Base-by-base conservation (phyloP, 192 early-diverging fungal genomes). In the Entomortierella beljakovae region DNA sequence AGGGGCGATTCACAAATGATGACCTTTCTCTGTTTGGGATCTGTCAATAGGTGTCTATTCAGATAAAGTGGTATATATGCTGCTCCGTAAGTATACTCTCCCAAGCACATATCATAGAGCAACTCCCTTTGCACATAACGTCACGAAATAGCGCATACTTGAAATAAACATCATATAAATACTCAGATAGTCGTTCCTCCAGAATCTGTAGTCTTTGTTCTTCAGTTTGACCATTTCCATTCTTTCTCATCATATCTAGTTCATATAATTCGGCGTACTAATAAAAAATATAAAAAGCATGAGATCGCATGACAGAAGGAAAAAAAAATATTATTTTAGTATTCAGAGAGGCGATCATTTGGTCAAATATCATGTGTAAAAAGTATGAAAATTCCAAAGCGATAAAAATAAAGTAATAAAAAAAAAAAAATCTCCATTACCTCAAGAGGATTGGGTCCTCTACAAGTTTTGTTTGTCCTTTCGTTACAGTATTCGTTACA, bases 1-100 rank as follows among this genome's bases (percentile, higher is more conserved):
- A 95, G 71, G 0, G 91, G 87, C 1, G 92, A 87, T 75, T 96
- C 96, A 51, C 87, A 90, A 20, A 97, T 60, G 22, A 94, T 89
- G 13, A 97, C 94, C 68, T 94, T 95, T 33, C 94, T 87, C 50
- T 90, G 85, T 74, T 94, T 94, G 11, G 96, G 84, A 71, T 97
- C 96, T 5, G 92, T 89, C 59, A 97, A 65, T 28, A 95, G 71
- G n/a, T 90, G 83, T 42, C 84, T 87, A 52, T 81, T 6, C 37
- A 38, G 13, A 38, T 6, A 13, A 13, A 38, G 37, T 6, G 37
- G 37, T 6, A 38, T 13, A 54, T 32, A 65, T 58, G 31, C 23
- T 34, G 22, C 32, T 53, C 29, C 22, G 25, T 31, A 28, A 20
- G 57, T 10, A n/a, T n/a, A n/a, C n/a, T n/a, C n/a, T 28, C 23